Conservation (phyloP, 2,329 filamentous ascomycete species). For the Daldinia sp. region DNA sequence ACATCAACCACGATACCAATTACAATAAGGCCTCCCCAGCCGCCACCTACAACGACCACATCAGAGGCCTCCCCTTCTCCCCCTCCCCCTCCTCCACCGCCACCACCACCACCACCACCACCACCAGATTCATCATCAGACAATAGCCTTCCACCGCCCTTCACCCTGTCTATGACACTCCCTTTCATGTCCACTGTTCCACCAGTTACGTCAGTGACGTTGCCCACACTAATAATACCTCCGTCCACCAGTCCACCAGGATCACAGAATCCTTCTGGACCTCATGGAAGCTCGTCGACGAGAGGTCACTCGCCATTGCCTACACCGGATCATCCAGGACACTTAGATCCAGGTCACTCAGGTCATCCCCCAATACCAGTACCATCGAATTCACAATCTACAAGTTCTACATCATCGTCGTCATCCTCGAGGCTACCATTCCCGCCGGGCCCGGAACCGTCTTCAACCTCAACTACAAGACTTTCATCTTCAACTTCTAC, state of each 20-base stretch:
- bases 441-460: neutral
- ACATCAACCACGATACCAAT: neutral
- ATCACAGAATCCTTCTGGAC: neutral
- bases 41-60: neutral
- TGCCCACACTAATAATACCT: neutral
- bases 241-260: neutral
- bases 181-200: neutral
- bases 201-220: neutral
- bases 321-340: neutral
- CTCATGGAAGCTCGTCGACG: neutral
- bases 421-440: neutral
- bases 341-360: neutral
- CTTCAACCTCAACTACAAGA: neutral
- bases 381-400: neutral
- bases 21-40: neutral
- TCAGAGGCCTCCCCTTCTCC: neutral
- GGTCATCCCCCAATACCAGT: neutral
- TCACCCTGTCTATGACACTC: neutral
- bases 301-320: neutral
- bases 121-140: neutral
- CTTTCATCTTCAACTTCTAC: slow-evolving; percentile 6
- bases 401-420: neutral
- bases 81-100: neutral
- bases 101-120: neutral
- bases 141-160: neutral